A percentile compares a stretch with the other conserved stretches of the same genome.
Evolutionary conservation across 169 alveolate species (phyloP).

Genomic region (Cryptosporidium viatorum): DNA sequence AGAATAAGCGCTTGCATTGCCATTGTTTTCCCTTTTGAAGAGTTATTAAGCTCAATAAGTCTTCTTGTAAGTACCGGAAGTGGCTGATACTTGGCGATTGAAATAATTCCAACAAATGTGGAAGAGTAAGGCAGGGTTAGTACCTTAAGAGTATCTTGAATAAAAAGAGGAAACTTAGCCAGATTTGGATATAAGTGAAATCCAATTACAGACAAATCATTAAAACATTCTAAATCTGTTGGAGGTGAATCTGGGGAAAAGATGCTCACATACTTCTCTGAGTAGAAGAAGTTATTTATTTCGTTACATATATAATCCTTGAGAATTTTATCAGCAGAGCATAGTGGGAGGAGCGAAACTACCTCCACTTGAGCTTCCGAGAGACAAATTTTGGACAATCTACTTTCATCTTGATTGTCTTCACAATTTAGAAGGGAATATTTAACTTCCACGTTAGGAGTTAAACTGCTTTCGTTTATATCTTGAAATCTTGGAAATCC

Average conservation of each 20-base stretch:
- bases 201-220: conserved; percentile 16
- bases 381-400: not conserved
- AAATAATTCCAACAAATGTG: conserved; percentile 29
- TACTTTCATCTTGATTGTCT: not conserved
- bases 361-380: not conserved
- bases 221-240: conserved; percentile 8
- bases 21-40: conserved; percentile 35
- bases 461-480: conserved; percentile 33
- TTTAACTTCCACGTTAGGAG: conserved; percentile 48
- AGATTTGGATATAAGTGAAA: conserved; percentile 32
- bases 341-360: not conserved
- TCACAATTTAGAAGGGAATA: not conserved
- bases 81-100: conserved; percentile 27
- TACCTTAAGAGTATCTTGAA: conserved; percentile 15
- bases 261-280: not conserved
- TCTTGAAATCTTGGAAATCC: conserved; percentile 29
- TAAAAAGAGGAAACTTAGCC: conserved; percentile 7
- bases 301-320: not conserved
- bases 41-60: conserved; percentile 16
- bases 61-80: conserved; percentile 33
- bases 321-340: conserved; percentile 1
- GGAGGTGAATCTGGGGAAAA: conserved; percentile 40
- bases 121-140: conserved; percentile 12
- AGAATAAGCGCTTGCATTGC: conserved; percentile 38
- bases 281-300: not conserved